Conservation (phyloP, 2,329 filamentous ascomycete species). For the Venturia aucupariae region DNA sequence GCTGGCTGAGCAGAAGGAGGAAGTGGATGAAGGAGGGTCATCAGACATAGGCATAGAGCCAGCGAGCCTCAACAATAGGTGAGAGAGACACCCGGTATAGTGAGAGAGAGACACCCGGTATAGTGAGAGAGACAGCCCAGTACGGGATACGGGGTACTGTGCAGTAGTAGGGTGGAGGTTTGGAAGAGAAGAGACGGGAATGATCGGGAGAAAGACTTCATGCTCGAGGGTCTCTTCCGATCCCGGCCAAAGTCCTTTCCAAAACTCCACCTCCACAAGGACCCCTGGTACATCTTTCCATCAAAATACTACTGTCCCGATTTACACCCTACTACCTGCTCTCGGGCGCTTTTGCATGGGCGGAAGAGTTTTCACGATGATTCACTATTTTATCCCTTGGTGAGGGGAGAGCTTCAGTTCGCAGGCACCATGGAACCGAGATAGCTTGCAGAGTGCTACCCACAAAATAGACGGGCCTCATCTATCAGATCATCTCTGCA, state of each 20-base stretch:
- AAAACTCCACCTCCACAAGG: not conserved
- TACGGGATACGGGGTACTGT: too few species aligned
- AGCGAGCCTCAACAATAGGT: too few species aligned
- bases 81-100: too few species aligned
- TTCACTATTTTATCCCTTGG: too few species aligned
- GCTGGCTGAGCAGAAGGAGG: too few species aligned
- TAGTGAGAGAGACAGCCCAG: too few species aligned
- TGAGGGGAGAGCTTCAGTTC: not conserved
- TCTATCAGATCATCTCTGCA: not conserved
- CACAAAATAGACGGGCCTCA: not conserved
- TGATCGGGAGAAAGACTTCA: not conserved
- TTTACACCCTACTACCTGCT: too few species aligned
- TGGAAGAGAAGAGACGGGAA: not conserved
- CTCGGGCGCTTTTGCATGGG: not conserved
- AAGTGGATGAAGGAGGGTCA: too few species aligned
- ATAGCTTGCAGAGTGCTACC: not conserved
- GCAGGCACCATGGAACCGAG: too few species aligned
- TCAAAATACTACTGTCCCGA: too few species aligned
- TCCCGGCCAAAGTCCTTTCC: not conserved
- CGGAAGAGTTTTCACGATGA: slow-evolving; percentile 1
- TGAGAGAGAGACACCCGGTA: too few species aligned
- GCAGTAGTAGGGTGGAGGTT: slow-evolving; percentile 1
- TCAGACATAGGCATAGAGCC: too few species aligned
- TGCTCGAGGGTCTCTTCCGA: not conserved
- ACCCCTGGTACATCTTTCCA: not conserved